phyloP scores from a whole-genome alignment of 2,329 filamentous ascomycete species.

The Microcyclosporella mali region DNA sequence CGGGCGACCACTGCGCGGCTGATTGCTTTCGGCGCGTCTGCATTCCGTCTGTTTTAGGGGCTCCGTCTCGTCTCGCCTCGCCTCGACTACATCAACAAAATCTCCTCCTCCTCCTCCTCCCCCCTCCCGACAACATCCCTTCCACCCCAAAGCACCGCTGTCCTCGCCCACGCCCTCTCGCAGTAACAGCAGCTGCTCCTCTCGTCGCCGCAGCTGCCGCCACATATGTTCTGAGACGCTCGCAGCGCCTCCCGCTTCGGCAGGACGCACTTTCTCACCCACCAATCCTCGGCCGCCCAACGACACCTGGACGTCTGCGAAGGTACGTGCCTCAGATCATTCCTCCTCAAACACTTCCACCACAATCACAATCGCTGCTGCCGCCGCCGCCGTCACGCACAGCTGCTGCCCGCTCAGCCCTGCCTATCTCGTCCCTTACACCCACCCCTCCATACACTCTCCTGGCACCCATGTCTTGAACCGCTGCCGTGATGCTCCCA shows the following conservation, averaged over 20 bases:
- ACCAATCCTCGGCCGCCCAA: slow-evolving; percentile 2
- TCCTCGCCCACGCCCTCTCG: slow-evolving; percentile 2
- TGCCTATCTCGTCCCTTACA: background rate
- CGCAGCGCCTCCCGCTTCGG: slow-evolving; percentile 3
- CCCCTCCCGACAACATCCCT: background rate
- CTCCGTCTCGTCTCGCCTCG: background rate
- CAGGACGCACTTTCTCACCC: slow-evolving; percentile 8
- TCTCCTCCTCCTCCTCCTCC: background rate
- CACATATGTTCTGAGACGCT: slow-evolving; percentile 7
- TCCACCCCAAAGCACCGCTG: background rate
- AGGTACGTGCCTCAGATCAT: slow-evolving; percentile 5
- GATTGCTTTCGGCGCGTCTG: background rate
- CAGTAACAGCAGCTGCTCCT: too few species aligned
- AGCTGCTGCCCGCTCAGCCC: background rate
- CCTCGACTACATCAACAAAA: background rate
- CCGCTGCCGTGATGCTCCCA: slow-evolving; percentile 8
- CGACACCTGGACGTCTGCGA: slow-evolving; percentile 1
- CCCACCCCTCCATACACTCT: slow-evolving; percentile 2
- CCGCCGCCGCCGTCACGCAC: background rate
- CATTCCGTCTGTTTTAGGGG: background rate
- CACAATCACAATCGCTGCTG: background rate
- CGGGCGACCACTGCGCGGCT: background rate
- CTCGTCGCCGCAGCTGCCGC: slow-evolving; percentile 8
- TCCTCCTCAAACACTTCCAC: background rate
- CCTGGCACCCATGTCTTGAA: slow-evolving; percentile 16